Evolutionary conservation across 1,284 basidiomycete genomes (phyloP), one percentile per base, ranked within the genome.

Genomic region (Sutorius eximius): DNA sequence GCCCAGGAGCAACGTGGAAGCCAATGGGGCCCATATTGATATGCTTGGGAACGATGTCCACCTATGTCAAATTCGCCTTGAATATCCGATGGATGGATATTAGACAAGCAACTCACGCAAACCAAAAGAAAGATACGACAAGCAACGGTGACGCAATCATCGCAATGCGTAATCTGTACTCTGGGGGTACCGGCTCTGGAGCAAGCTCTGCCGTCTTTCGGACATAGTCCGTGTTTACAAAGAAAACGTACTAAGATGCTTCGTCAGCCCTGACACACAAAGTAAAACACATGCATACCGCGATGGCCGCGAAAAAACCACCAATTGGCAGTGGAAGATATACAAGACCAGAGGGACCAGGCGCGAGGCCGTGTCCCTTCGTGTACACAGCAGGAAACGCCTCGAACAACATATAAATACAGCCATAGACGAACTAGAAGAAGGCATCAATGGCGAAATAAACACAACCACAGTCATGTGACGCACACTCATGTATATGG

Each of bases 401-500:
- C 61, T 83, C 81, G 52, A 85, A 83, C 10, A 82, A 69, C 36
- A 87, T 70, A 62, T 86, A 87, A 8, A 86, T 61, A 55, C 84
- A 80, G 10, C 84, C 82, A 59, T 85, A 86, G 11, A 86, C 72
- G 51, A 86, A 77, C 83, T 84, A 59, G 63, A 67, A 10, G 65
- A 59, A n/a, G 60, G 22, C 32, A 33, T 60, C 49, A 48, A 45
- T 60, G 46, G 48, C 27, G 32, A 43, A 29, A 45, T 16, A 29
- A 52, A 49, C n/a, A 3, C 40, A 16, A 18, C n/a, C 68, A 0
- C 71, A 70, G 45, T 41, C 5, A 52, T 37, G 15, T 12, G 15
- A 75, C 81, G 62, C 60, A 86, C 77, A 51, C 82, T 82, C 75
- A 82, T 77, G 72, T 91, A 93, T 9, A 85, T 40, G 0, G 89